Base-by-base conservation (phyloP, 441 rosid species). In the Pelargonium fulgidum region DNA sequence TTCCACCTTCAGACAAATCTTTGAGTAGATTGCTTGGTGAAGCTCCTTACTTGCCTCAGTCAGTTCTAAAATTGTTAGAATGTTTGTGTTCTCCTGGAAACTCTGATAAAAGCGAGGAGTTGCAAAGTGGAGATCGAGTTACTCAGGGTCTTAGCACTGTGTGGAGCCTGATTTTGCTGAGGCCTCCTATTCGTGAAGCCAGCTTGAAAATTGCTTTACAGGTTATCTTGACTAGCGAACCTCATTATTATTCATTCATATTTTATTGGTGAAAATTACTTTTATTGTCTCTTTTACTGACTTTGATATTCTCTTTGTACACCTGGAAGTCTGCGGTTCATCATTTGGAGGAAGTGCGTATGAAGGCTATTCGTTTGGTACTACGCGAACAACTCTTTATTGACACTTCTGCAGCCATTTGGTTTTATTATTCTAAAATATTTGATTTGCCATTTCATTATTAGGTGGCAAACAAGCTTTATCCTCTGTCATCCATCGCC, bases 281-380 rank as follows among this genome's bases (percentile, higher is more conserved):
- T 62, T 66, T 69, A 56, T 22, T 63, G 68, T 64, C 22, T 19
- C 70, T 64, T 64, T 64, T 65, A 65, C 72, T 62, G 70, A 78
- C 73, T 74, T 66, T 69, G 64, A 68, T 62, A 73, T 73, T 66
- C 67, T 65, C 66, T 68, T 22, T 24, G 69, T 73, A 64, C 41
- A 67, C 74, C 68, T 75, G 73, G 78, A 79, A 92, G 99, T 89
- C 97, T 85, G 85, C 98, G 76, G 94, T 90, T 89, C 95, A 95
- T 84, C 86, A 80, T 76, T 80, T 73, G 84, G 99, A 92, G 85
- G 99, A 92, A 82, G 95, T 92, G 70, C 97, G 98, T 71, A 90
- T 89, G 99, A 95, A 90, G 87, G 99, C 99, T 62, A 91, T 90
- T 69, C 96, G 98, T 65, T 82, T 95, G 96, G 99, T 95, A 87